phyloP scores from a whole-genome alignment of 805 yeast species.

The Spencermartinsiella europaea region DNA sequence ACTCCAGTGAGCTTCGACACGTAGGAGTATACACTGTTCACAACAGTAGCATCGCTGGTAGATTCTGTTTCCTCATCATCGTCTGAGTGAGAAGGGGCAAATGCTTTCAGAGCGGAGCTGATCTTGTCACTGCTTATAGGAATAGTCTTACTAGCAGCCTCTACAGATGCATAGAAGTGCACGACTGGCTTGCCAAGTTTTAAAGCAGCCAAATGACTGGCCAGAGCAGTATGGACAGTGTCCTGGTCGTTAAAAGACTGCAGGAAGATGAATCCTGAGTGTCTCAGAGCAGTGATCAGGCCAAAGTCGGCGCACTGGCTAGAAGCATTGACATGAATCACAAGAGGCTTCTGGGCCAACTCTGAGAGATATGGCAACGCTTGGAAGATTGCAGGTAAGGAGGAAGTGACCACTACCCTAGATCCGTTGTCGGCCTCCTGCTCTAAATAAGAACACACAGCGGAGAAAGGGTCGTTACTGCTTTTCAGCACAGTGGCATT shows the following conservation, averaged over 20 bases:
- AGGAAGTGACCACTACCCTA: constrained; percentile 45
- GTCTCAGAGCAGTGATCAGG: constrained; percentile 65
- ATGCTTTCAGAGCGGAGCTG: constrained; percentile 3
- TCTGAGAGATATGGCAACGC: constrained; percentile 53
- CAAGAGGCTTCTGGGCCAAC: constrained; percentile 40
- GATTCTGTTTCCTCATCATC: constrained; percentile 17
- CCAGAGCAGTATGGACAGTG: constrained; percentile 47
- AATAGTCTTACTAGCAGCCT: constrained; percentile 7
- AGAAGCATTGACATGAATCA: constrained; percentile 56
- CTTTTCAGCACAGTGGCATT: constrained; percentile 30
- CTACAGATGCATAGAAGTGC: constrained; percentile 51
- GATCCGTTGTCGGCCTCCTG: constrained; percentile 19
- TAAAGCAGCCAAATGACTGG: constrained; percentile 54
- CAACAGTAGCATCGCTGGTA: constrained; percentile 15
- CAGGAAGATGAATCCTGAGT: constrained; percentile 56
- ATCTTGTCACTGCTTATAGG: constrained; percentile 10
- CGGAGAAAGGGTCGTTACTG: constrained; percentile 50
- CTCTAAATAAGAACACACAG: constrained; percentile 35
- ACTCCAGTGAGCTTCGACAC: constrained; percentile 11
- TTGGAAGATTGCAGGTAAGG: constrained; percentile 49
- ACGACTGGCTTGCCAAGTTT: constrained; percentile 52
- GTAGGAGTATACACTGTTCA: constrained; percentile 7
- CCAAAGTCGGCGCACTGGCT: constrained; percentile 52
- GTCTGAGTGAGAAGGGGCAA: constrained; percentile 12
- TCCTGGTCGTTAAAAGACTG: constrained; percentile 61